phyloP scores from a whole-genome alignment of 176 grass and related monocot species.

The Oryza officinalis region DNA sequence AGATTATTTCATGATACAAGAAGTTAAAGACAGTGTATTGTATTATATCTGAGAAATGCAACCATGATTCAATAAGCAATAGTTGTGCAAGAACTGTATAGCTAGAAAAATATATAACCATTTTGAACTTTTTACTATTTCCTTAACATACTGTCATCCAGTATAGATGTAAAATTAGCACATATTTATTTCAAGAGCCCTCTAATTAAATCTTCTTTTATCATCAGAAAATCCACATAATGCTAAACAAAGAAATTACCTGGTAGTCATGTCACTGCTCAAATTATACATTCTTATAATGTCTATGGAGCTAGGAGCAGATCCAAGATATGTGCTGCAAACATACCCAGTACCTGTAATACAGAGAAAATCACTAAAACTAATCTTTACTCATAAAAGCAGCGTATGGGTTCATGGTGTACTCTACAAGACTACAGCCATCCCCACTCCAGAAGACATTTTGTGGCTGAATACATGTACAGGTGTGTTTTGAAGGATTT shows the following conservation, averaged over 20 bases:
- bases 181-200: background rate
- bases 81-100: background rate
- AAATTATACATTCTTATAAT: conserved; percentile 96
- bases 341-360: conserved; percentile 88
- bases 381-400: background rate
- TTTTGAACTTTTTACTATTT: background rate
- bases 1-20: background rate
- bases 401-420: background rate
- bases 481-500: background rate
- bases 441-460: background rate
- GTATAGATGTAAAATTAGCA: background rate
- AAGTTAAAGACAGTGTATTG: background rate
- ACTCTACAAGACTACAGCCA: background rate
- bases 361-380: background rate
- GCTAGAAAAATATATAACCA: background rate
- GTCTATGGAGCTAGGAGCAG: conserved; percentile 62
- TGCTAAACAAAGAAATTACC: conserved; percentile 48
- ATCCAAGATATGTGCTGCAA: conserved; percentile 83
- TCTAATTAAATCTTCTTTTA: background rate
- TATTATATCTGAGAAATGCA: background rate
- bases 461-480: background rate
- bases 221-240: background rate
- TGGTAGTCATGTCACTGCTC: conserved; percentile 54
- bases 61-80: background rate
- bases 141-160: background rate